phyloP scores from a whole-genome alignment of 2,329 filamentous ascomycete genomes.

The Westerdykella sp. region DNA sequence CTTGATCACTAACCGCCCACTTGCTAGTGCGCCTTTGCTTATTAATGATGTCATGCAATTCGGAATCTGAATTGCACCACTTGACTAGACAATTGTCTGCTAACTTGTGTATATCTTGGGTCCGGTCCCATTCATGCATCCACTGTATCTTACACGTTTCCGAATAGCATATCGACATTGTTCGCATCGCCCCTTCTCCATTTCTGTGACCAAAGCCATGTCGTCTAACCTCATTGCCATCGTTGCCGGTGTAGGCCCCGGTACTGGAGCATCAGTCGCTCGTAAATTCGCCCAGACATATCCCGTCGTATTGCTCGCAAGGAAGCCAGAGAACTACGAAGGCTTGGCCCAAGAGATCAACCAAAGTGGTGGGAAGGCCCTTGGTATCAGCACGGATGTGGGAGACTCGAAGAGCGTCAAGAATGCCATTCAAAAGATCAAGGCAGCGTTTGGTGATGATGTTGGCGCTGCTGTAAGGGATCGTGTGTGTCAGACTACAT shows the following conservation, averaged over 20 bases:
- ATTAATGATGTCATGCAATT: not conserved
- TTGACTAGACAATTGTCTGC: not conserved
- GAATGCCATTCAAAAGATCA: constrained; percentile 57
- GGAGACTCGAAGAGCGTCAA: constrained; percentile 50
- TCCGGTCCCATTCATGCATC: no score
- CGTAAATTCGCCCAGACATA: constrained; percentile 58
- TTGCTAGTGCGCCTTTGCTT: not conserved
- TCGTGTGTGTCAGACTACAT: not conserved
- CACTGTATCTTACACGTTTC: no score
- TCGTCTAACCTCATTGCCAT: constrained; percentile 57
- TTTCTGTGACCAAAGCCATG: constrained; percentile 17
- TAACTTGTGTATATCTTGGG: no score
- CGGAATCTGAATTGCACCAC: not conserved
- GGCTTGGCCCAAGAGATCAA: constrained; percentile 65
- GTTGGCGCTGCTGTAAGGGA: constrained; percentile 31
- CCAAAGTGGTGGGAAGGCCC: constrained; percentile 58
- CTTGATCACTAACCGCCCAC: not conserved
- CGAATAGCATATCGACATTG: no score
- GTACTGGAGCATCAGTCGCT: constrained; percentile 59
- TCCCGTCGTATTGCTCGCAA: constrained; percentile 68
- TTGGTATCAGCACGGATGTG: constrained; percentile 64
- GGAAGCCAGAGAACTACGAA: constrained; percentile 59
- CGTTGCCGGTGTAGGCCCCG: constrained; percentile 66
- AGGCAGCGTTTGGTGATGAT: constrained; percentile 51
- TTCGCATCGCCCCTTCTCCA: not conserved